phyloP scores from a whole-genome alignment of 2,329 filamentous ascomycete genomes.

The Zymoseptoria brevis region DNA sequence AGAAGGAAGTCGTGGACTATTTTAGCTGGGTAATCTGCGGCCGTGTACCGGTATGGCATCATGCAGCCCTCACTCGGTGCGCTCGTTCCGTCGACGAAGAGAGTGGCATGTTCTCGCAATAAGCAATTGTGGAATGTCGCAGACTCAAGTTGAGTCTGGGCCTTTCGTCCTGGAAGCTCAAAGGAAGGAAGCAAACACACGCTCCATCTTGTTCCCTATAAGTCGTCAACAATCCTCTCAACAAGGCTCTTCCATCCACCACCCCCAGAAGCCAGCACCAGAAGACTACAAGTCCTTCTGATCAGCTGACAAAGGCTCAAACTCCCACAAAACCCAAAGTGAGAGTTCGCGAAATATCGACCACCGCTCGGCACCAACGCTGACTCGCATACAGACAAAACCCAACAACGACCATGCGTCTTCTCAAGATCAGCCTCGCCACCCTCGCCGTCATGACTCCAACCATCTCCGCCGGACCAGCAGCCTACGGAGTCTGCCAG shows the following conservation, averaged over 20 bases:
- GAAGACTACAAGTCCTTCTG: not conserved
- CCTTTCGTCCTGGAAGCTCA: not conserved
- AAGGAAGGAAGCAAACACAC: not conserved
- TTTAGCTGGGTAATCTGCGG: not conserved
- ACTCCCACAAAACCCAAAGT: not conserved
- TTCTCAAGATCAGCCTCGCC: not conserved
- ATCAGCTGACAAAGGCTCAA: not conserved
- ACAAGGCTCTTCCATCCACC: not conserved
- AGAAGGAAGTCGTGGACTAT: not conserved
- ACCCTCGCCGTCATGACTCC: not conserved
- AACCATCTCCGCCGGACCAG: conserved; percentile 25
- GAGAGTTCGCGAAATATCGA: not conserved
- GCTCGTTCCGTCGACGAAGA: not conserved
- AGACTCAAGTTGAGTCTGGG: not conserved
- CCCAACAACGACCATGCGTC: not conserved
- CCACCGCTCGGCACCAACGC: too few relatives aligned
- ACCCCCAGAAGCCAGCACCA: not conserved
- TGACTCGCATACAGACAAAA: not conserved
- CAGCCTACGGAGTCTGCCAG: conserved; percentile 41
- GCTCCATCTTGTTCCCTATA: not conserved
- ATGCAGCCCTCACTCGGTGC: not conserved
- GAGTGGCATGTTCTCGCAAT: not conserved
- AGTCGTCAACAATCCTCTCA: not conserved
- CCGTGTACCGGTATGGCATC: not conserved
- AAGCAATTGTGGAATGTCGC: not conserved